These are phyloP conservation scores for Lactarius akahatsu DNA, from an alignment of 768 basidiomycete genomes.

Conservation along the genomic window DNA sequence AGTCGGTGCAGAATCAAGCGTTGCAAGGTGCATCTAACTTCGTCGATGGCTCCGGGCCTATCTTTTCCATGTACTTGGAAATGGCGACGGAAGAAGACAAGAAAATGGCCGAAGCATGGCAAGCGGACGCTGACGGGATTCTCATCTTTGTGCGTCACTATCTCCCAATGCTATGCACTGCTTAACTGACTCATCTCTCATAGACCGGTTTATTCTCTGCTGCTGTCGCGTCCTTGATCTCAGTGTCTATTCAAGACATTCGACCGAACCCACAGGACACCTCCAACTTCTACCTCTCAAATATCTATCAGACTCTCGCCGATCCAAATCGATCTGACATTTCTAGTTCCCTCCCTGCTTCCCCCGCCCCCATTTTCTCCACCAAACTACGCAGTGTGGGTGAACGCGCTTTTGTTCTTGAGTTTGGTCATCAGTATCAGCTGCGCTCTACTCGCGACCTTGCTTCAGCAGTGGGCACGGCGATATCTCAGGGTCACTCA, in stretches of 20 bases:
- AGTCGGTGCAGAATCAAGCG: background rate
- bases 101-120: background rate
- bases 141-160: background rate
- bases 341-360: background rate
- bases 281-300: background rate
- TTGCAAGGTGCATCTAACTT: background rate
- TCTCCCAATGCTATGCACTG: no score
- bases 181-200: no score
- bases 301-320: background rate
- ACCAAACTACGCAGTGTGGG: background rate
- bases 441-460: background rate
- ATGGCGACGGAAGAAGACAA: background rate
- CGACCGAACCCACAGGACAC: background rate
- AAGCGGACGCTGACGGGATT: background rate
- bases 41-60: background rate
- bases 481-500: background rate
- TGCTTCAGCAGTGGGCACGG: background rate
- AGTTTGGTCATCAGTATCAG: background rate
- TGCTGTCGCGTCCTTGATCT: background rate
- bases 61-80: background rate
- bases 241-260: background rate
- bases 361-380: background rate
- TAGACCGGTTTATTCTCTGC: background rate
- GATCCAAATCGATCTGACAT: background rate
- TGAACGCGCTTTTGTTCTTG: background rate